Conservation (phyloP, 2,329 filamentous ascomycete species). For the Claviceps purpurea region DNA sequence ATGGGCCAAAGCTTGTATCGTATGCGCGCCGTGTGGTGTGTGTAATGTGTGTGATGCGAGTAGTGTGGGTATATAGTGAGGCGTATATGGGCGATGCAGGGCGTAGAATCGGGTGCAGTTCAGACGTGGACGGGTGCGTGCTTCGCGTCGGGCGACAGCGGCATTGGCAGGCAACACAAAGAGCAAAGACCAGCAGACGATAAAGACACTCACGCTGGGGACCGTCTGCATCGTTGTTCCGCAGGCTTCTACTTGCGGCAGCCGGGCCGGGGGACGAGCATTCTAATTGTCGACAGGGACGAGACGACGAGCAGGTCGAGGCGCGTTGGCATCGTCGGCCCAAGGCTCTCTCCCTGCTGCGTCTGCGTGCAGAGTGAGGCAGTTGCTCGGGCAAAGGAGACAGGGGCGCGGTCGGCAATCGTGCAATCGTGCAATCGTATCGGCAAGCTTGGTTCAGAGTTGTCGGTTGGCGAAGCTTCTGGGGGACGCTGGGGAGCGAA, state of each 20-base stretch:
- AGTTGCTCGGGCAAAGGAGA: background rate
- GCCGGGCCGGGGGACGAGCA: constrained; percentile 23
- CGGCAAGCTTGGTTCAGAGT: too few relatives aligned
- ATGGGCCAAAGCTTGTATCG: constrained; percentile 1
- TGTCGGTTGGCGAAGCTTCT: too few relatives aligned
- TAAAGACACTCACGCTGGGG: constrained; percentile 30
- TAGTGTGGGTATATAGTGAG: constrained; percentile 3
- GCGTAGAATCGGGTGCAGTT: background rate
- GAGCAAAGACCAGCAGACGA: background rate
- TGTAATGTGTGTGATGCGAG: background rate
- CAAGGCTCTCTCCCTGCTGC: background rate
- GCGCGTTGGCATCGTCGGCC: constrained; percentile 8
- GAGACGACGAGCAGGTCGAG: constrained; percentile 3
- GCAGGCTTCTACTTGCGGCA: constrained; percentile 25
- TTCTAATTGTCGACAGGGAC: constrained; percentile 18
- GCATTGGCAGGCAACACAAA: background rate
- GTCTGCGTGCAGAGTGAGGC: background rate
- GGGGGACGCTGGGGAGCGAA: too few relatives aligned
- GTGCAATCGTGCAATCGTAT: too few relatives aligned
- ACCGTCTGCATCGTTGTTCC: constrained; percentile 38
- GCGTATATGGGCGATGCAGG: background rate
- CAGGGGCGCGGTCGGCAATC: background rate
- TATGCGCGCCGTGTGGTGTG: background rate
- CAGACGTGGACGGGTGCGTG: background rate
- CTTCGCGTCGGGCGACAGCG: background rate